Base-by-base conservation (phyloP, 768 basidiomycete species). In the Phaeotremella skinneri region DNA sequence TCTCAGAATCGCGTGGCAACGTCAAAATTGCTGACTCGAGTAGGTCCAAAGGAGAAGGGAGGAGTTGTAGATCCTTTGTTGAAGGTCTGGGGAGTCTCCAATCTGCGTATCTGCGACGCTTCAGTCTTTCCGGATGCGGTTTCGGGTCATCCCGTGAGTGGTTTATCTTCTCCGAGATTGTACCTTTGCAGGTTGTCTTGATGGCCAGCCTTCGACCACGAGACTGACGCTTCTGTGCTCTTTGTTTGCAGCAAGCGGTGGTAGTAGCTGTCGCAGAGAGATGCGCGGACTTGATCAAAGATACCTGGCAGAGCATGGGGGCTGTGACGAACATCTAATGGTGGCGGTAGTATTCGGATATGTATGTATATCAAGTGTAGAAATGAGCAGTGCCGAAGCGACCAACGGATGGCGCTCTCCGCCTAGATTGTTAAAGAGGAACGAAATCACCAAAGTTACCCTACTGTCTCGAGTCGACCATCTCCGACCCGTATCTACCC, bases 71-170 rank as follows among this genome's bases (percentile, higher is more conserved):
- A n/a, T n/a, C n/a, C n/a, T n/a, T n/a, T n/a, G n/a, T 42, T 64
- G 11, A 26, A 13, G 9, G 61, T 68, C 3, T 45, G 63, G 26
- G 61, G 63, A 4, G 25, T 55, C 23, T 1, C 17, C 0, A 59
- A 62, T 25, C 29, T 68, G 29, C 41, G 64, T 26, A 37, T 68
- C 9, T 65, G 63, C 51, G 67, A 68, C 30, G 67, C 67, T 3
- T 52, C 49, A n/a, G 48, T 68, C n/a, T 68, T 68, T 61, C 64
- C 64, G 16, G 66, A 68, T n/a, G 9, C 42, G 2, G 57, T 64
- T n/a, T 25, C 31, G 2, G 66, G 63, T 1, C 66, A 68, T 27
- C 63, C 66, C 2, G 63, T 64, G 27, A 32, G 34, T 27, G 11
- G 23, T 49, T 34, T n/a, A n/a, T n/a, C n/a, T n/a, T n/a, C n/a